Percentiles rank a stretch among this genome's conserved stretches.
phyloP scores from a whole-genome alignment of 441 rosid genomes.

The Mallotus repandus region DNA sequence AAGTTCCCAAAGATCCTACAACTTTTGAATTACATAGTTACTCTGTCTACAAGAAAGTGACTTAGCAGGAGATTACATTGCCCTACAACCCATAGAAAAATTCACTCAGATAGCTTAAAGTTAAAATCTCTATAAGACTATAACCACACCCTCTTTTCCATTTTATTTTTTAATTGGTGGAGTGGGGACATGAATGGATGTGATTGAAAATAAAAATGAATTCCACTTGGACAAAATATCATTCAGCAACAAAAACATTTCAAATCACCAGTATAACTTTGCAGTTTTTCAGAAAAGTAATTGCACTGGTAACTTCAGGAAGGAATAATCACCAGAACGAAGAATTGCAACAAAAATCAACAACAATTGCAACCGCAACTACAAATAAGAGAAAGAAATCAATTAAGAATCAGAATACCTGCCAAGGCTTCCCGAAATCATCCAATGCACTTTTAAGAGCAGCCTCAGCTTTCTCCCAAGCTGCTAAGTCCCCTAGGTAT shows the following conservation, averaged over 20 bases:
- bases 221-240: neutral
- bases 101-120: neutral
- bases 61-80: neutral
- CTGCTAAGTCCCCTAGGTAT: constrained; percentile 67
- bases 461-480: constrained; percentile 94
- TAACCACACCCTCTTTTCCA: no score
- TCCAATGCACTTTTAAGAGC: constrained; percentile 77
- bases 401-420: constrained; percentile 44
- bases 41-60: neutral
- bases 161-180: no score
- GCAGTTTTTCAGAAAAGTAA: neutral
- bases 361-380: constrained; percentile 8
- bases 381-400: constrained; percentile 9
- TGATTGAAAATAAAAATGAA: neutral
- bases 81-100: neutral
- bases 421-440: constrained; percentile 85
- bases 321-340: neutral
- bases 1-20: neutral
- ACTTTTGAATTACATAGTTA: neutral
- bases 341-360: neutral
- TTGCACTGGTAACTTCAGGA: neutral
- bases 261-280: neutral
- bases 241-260: neutral
- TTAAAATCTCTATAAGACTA: neutral
- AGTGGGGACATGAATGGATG: no score